Evolutionary conservation across 1,139 yeast species (phyloP), one percentile per base, ranked within the genome.

Genomic region (Saccharomycopsis hybrid): DNA sequence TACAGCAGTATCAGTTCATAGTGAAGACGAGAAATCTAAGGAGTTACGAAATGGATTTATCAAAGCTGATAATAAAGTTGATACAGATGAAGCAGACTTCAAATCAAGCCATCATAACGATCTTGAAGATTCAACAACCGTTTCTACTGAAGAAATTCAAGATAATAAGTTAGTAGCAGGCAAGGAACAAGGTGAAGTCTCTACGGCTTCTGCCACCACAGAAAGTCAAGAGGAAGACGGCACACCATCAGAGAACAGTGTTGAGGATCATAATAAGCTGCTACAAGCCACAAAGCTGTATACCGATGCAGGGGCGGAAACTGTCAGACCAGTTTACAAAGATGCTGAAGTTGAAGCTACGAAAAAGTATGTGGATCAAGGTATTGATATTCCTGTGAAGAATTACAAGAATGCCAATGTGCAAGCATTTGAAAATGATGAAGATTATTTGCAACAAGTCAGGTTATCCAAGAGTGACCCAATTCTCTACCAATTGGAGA

Each of bases 391-490:
- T 11, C n/a, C 9, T 8, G 18, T 24, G 8, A 33, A 33, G 11
- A 32, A 40, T 8, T 42, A 30, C 18, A 35, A 29, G 29, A 41
- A 31, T n/a, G 43, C 31, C n/a, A 43, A 36, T 7, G 28, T 47
- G 32, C 33, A 36, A 33, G n/a, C 47, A 8, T 43, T 52, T 40
- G 41, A 46, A 27, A 41, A 40, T 8, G 48, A 52, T 29, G 42
- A 46, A 9, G 41, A 40, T 13, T 41, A 43, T 13, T 30, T 47
- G n/a, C 28, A 38, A 5, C 13, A 33, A 3, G 27, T 40, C 18
- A 18, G 40, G 24, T 36, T 43, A 9, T 32, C 50, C 1, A 39
- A 33, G n/a, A 25, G 31, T 29, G 33, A 9, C 2, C 50, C 54
- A 11, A 13, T 13, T 3, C 41, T 29, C 4, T 37, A 36, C 11